phyloP scores from a whole-genome alignment of 1,284 basidiomycete species.

The Ustilago shanxiensis region DNA sequence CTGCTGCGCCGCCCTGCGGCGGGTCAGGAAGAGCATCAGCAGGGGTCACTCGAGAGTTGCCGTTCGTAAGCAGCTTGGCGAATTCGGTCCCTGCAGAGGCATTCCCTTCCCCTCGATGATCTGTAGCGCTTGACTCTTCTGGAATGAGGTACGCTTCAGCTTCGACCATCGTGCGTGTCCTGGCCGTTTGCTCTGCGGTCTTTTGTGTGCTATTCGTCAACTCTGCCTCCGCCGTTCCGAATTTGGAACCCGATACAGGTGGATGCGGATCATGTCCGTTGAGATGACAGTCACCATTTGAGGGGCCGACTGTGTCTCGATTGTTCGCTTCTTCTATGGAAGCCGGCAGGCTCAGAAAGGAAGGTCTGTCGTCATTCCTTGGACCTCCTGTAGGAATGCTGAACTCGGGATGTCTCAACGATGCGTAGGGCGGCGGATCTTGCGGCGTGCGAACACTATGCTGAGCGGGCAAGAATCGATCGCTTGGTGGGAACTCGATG shows the following conservation, averaged over 20 bases:
- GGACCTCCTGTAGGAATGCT: neutral
- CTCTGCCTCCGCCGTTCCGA: neutral
- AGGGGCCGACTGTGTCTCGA: neutral
- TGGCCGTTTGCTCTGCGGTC: neutral
- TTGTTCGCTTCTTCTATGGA: constrained; percentile 6
- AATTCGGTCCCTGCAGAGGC: too few species aligned
- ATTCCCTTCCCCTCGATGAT: neutral
- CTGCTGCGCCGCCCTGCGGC: neutral
- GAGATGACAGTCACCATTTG: neutral
- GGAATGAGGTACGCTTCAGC: constrained; percentile 33
- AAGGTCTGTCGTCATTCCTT: neutral
- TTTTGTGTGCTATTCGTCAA: neutral
- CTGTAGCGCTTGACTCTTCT: constrained; percentile 9
- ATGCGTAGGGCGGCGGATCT: neutral
- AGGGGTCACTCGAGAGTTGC: neutral
- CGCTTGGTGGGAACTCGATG: constrained; percentile 45
- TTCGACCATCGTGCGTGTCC: neutral
- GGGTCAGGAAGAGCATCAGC: neutral
- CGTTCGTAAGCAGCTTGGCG: neutral
- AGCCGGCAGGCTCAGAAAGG: constrained; percentile 33
- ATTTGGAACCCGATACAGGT: neutral
- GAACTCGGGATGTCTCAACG: neutral
- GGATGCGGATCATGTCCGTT: neutral
- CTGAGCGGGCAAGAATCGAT: constrained; percentile 20
- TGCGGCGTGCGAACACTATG: neutral